Evolutionary conservation across 176 grass and related monocot genomes (phyloP).

Genomic region (Paspalum vaginatum): DNA sequence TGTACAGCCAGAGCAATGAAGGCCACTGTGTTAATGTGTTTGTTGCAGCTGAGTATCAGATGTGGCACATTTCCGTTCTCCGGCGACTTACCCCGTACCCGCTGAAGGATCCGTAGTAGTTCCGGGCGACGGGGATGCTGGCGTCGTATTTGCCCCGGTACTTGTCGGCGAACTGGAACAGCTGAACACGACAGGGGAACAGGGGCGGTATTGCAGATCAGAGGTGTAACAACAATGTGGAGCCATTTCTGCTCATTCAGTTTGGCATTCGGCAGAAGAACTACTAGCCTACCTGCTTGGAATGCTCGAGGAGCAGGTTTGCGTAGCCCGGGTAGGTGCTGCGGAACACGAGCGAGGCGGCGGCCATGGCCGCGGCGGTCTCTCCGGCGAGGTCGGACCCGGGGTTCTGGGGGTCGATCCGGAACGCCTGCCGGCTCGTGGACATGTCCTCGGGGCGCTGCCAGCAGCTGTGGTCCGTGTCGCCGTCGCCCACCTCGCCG

Average conservation of each 20-base stretch:
- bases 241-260: background rate
- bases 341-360: slow-evolving; percentile 65
- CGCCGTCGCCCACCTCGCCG: slow-evolving; percentile 89
- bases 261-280: background rate
- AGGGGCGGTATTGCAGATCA: background rate
- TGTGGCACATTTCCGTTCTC: background rate
- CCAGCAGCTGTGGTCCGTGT: slow-evolving; percentile 89
- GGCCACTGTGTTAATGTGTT: background rate
- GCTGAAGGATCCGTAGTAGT: slow-evolving; percentile 86
- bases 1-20: background rate
- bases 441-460: slow-evolving; percentile 97
- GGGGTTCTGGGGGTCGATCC: slow-evolving; percentile 68
- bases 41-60: background rate
- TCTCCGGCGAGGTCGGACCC: slow-evolving; percentile 93
- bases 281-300: slow-evolving; percentile 60
- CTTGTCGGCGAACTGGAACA: slow-evolving; percentile 89
- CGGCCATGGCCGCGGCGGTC: slow-evolving; percentile 82
- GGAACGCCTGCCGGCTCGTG: slow-evolving; percentile 81
- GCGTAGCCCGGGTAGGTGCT: slow-evolving; percentile 60
- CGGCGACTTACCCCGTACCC: slow-evolving; percentile 68
- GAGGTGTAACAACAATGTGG: background rate
- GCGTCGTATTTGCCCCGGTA: slow-evolving; percentile 85
- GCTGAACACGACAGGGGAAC: slow-evolving; percentile 20
- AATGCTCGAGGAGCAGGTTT: slow-evolving; percentile 68
- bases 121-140: slow-evolving; percentile 70